Evolutionary conservation across 306 rosid genomes (phyloP), one percentile per base, ranked within the genome.

Genomic region (Malus sylvestris): DNA sequence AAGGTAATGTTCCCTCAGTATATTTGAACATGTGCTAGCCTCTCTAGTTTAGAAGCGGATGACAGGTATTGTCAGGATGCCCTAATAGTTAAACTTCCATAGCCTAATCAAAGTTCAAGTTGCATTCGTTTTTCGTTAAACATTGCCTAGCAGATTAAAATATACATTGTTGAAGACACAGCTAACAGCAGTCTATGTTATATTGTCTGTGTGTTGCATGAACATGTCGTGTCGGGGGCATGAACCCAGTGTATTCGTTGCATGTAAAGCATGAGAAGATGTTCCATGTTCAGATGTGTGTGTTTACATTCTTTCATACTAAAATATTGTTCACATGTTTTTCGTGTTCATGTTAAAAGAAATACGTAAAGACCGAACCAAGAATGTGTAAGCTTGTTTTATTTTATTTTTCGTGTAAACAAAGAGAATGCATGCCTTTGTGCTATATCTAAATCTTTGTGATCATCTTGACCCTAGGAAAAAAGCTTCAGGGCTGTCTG

Each of bases 31-130:
- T 61, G 46, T 69, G 70, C 22, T 74, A 62, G 70, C 46, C 52
- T 74, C 44, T 73, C 70, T 44, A 61, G 78, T 45, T 74, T 74
- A 74, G 78, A 44, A 74, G 33, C 46, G 61, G 46, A 73, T 38
- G 77, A 42, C 42, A 23, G 68, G 42, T 40, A 40, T 23, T 73
- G 40, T 32, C 9, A 3, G 68, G 68, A 66, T 66, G 49, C 70
- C 29, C 70, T 4, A 16, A 33, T 66, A 20, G 49, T 66, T 32
- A 13, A 61, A 27, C 66, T 61, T 61, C 66, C 19, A 27, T 61
- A 61, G 19, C 66, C 35, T 27, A 25, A 64, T 30, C 44, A 64
- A 14, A 30, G 68, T 32, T 64, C 22, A 19, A 64, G 22, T 18
- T 64, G 42, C 45, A 6, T 22, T 30, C 14, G 45, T 64, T 16